phyloP scores from a whole-genome alignment of 139 green algal genomes.

The Microglena sp. region DNA sequence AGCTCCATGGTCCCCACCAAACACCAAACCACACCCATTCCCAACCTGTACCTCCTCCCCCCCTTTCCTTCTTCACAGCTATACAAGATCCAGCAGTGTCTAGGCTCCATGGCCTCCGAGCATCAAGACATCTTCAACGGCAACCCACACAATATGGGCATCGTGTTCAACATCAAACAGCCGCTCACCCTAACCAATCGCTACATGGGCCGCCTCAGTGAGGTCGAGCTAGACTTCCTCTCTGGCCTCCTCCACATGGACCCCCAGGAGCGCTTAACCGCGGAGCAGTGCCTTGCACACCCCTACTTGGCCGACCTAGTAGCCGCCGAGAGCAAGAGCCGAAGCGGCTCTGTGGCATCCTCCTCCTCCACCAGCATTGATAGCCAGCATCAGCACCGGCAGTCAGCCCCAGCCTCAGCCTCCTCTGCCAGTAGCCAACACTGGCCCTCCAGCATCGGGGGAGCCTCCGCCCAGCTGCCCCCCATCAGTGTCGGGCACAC shows the following conservation, averaged over 20 bases:
- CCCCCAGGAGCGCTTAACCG: slow-evolving; percentile 31
- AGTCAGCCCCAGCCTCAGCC: background rate
- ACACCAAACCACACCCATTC: background rate
- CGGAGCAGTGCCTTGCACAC: slow-evolving; percentile 30
- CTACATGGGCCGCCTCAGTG: slow-evolving; percentile 21
- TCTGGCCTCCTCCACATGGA: slow-evolving; percentile 38
- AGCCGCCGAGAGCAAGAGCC: too few relatives aligned
- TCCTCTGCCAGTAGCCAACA: background rate
- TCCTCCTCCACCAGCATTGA: background rate
- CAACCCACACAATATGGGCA: slow-evolving; percentile 30
- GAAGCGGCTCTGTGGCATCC: background rate
- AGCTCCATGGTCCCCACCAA: background rate
- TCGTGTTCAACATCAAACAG: slow-evolving; percentile 34
- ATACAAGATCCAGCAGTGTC: slow-evolving; percentile 38
- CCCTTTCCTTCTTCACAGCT: too few relatives aligned
- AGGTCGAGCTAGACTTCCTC: slow-evolving; percentile 34
- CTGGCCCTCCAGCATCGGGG: background rate
- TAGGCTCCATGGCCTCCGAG: slow-evolving; percentile 25
- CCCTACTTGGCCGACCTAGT: slow-evolving; percentile 39
- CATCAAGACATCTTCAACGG: slow-evolving; percentile 24
- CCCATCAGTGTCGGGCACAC: too few relatives aligned
- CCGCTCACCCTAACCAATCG: slow-evolving; percentile 8
- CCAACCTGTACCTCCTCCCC: too few relatives aligned
- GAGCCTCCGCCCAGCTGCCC: too few relatives aligned
- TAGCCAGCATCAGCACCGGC: too few relatives aligned